phyloP scores from a whole-genome alignment of 2,329 filamentous ascomycete species.

The Taxawa tesnikishii region DNA sequence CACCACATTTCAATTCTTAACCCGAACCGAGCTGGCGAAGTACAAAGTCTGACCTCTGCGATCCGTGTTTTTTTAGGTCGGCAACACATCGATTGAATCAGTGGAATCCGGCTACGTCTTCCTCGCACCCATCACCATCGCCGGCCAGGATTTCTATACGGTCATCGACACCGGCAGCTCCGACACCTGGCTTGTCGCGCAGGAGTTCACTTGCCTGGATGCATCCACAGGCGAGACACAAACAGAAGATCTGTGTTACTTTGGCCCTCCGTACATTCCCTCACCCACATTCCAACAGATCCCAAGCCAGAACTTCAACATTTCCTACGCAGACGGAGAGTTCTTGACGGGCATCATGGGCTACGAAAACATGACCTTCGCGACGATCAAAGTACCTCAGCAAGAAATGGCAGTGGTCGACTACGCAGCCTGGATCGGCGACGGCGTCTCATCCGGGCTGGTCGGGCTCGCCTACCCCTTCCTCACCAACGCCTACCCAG shows the following conservation, averaged over 20 bases:
- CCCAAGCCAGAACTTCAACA: conserved; percentile 28
- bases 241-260: conserved; percentile 15
- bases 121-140: conserved; percentile 16
- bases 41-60: too few species aligned
- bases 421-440: conserved; percentile 19
- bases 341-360: conserved; percentile 27
- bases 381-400: conserved; percentile 29
- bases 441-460: conserved; percentile 30
- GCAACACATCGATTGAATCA: conserved; percentile 3
- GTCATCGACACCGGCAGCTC: conserved; percentile 36
- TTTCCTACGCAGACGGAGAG: conserved; percentile 31
- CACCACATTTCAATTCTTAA: too few species aligned
- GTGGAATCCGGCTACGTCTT: conserved; percentile 17
- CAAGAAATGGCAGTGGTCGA: conserved; percentile 36
- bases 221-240: neutral
- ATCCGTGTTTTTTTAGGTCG: too few species aligned
- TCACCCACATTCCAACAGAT: conserved; percentile 24
- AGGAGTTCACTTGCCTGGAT: conserved; percentile 22
- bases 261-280: conserved; percentile 18
- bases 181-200: conserved; percentile 32
- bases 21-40: too few species aligned
- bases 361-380: conserved; percentile 30
- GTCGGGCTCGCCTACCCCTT: conserved; percentile 39
- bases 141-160: conserved; percentile 19
- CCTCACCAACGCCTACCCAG: conserved; percentile 30